Percentiles rank a stretch among this genome's conserved stretches.
phyloP scores from a whole-genome alignment of 257 asterid genomes.

The Sherardia arvensis region DNA sequence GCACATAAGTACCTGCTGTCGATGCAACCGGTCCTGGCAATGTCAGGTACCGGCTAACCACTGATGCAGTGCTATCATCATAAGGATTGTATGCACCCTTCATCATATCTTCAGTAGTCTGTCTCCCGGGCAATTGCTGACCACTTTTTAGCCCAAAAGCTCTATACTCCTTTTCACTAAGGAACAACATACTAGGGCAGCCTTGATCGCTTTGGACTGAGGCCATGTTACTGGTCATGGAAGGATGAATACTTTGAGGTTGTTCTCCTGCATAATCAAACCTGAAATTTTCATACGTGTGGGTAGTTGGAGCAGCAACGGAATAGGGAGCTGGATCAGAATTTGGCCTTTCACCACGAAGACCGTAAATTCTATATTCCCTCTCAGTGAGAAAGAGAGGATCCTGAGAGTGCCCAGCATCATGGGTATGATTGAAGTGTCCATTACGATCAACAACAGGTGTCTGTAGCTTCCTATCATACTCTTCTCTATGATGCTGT shows the following conservation, averaged over 20 bases:
- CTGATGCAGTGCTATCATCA: slow-evolving; percentile 48
- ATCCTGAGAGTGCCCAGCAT: slow-evolving; percentile 15
- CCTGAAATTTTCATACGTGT: slow-evolving; percentile 17
- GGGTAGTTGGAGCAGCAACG: slow-evolving; percentile 13
- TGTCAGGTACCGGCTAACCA: slow-evolving; percentile 59
- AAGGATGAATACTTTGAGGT: slow-evolving; percentile 22
- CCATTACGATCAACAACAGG: slow-evolving; percentile 18
- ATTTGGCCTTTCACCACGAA: slow-evolving; percentile 39
- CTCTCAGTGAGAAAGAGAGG: slow-evolving; percentile 54
- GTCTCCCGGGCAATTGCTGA: slow-evolving; percentile 19
- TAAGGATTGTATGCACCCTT: slow-evolving; percentile 34
- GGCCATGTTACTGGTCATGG: slow-evolving; percentile 17
- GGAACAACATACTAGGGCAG: slow-evolving; percentile 25
- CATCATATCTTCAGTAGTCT: slow-evolving; percentile 15
- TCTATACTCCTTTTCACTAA: slow-evolving; percentile 48
- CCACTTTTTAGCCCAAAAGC: slow-evolving; percentile 44
- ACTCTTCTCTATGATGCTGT: slow-evolving; percentile 17
- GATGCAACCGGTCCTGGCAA: slow-evolving; percentile 23
- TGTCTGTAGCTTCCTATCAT: slow-evolving; percentile 13
- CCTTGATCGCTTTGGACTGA: slow-evolving; percentile 28
- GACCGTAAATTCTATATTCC: slow-evolving; percentile 71
- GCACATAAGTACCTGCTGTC: slow-evolving; percentile 23
- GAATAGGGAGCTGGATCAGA: slow-evolving; percentile 10
- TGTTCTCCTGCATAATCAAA: slow-evolving; percentile 35
- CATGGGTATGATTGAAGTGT: slow-evolving; percentile 19